Base-by-base conservation (phyloP, 2,329 filamentous ascomycete genomes). In the Dothistroma pini region DNA sequence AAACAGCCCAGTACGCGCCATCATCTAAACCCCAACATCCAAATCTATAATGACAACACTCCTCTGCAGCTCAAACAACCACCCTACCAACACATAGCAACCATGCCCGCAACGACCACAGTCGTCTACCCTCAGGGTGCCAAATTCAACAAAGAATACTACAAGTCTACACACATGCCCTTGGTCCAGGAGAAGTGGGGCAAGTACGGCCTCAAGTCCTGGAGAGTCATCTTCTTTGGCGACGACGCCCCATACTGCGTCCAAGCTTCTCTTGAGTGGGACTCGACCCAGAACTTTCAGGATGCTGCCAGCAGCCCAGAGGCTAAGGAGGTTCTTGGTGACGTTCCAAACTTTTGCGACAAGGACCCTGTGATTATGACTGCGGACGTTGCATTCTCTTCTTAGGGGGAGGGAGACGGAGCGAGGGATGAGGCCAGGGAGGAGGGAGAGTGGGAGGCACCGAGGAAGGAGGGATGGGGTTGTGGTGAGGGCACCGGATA, bases 111-210 rank as follows among this genome's bases (percentile, higher is more conserved):
- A 54, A 68, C 66, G 59, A 60, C 51, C 68, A 71, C 69, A 54
- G 72, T 75, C 64, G 61, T 74, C 67, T 75, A 76, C 68, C 72
- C 72, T 19, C 61, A 72, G 55, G 74, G 73, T 47, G 66, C 68
- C 58, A 72, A 70, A 29, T 76, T 76, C 71, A 67, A 76, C 66
- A 74, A 76, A 67, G 71, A 74, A 63, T 76, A 77, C 69, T 76
- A 77, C 71, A 68, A 74, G 59, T 63, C 62, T 51, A 72, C 70
- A 14, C 74, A 77, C 70, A 76, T 76, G 75, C 74, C 74, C 1
- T 61, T 77, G 51, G 75, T 74, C 9, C 58, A 68, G 54, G 61
- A 72, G 57, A 65, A 70, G 32, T 75, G 74, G 71, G 62, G 49
- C 49, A 63, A 61, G 3, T 64, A 64, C 59, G 75, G 74, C 51